These are phyloP conservation scores for Pseudozyma pruni DNA, from an alignment of 1,284 basidiomycete species.

Conservation along the genomic window DNA sequence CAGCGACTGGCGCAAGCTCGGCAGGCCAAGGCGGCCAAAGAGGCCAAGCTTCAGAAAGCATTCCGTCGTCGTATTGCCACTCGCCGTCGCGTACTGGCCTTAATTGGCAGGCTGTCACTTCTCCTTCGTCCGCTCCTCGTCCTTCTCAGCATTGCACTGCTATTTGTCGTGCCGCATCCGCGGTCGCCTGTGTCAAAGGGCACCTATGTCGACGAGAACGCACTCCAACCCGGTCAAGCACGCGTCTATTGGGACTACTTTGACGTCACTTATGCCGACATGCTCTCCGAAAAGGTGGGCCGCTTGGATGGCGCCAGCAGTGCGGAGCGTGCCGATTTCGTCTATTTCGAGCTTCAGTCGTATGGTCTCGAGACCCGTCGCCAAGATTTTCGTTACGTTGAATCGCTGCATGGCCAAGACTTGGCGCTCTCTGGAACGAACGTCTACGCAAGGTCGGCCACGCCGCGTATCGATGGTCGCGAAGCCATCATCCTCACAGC, in stretches of 20 bases:
- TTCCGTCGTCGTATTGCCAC: conserved; percentile 41
- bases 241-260: conserved; percentile 54
- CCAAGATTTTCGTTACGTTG: conserved; percentile 24
- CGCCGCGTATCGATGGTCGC: conserved; percentile 86
- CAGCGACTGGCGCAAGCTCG: conserved; percentile 18
- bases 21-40: conserved; percentile 16
- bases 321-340: conserved; percentile 41
- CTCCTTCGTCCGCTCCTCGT: conserved; percentile 25
- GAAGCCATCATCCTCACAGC: conserved; percentile 75
- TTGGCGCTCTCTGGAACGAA: conserved; percentile 74
- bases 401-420: not conserved
- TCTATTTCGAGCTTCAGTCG: conserved; percentile 44
- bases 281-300: conserved; percentile 43
- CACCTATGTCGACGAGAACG: conserved; percentile 67
- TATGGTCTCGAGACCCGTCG: conserved; percentile 49
- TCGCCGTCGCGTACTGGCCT: conserved; percentile 18
- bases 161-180: conserved; percentile 53
- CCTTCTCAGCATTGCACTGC: conserved; percentile 35
- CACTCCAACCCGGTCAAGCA: conserved; percentile 62
- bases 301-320: conserved; percentile 11
- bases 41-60: conserved; percentile 21
- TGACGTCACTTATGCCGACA: conserved; percentile 57
- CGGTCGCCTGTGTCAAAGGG: conserved; percentile 52
- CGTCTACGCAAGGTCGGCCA: conserved; percentile 81
- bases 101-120: conserved; percentile 20